phyloP scores from a whole-genome alignment of 2,329 filamentous ascomycete species.

The Thelonectria blattea region DNA sequence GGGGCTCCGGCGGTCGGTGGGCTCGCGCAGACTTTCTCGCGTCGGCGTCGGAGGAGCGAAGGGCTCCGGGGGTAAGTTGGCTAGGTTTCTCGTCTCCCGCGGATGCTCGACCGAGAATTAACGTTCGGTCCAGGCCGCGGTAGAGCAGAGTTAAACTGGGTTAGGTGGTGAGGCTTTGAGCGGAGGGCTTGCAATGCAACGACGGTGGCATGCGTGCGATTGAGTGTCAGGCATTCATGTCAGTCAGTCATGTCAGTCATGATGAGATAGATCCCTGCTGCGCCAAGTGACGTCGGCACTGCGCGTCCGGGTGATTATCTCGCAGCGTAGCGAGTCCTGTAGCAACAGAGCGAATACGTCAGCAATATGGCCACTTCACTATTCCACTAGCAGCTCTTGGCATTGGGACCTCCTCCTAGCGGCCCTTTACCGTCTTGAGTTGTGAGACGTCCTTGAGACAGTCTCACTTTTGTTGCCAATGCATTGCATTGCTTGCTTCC shows the following conservation, averaged over 20 bases:
- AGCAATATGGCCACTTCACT: slow-evolving; percentile 6
- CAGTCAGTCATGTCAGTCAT: neutral
- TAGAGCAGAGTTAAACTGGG: no score
- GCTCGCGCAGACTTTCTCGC: neutral
- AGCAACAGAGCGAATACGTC: slow-evolving; percentile 11
- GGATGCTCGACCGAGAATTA: no score
- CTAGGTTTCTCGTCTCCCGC: no score
- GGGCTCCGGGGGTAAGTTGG: neutral
- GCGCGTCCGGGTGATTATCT: slow-evolving; percentile 2
- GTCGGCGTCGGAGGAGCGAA: neutral
- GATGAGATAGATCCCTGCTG: neutral
- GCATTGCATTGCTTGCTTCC: no score
- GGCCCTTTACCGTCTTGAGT: neutral
- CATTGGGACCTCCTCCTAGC: neutral
- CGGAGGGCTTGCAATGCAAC: neutral
- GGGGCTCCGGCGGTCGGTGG: neutral
- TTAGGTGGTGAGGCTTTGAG: no score
- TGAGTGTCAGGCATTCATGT: neutral
- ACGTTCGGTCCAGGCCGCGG: no score
- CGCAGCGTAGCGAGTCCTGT: no score
- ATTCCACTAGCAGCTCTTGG: neutral
- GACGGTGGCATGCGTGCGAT: neutral
- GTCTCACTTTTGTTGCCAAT: slow-evolving; percentile 4
- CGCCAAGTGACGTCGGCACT: slow-evolving; percentile 20
- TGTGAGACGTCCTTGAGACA: neutral